Base-by-base conservation (phyloP, 2,329 filamentous ascomycete genomes). In the Zelopaecilomyces penicillatus region DNA sequence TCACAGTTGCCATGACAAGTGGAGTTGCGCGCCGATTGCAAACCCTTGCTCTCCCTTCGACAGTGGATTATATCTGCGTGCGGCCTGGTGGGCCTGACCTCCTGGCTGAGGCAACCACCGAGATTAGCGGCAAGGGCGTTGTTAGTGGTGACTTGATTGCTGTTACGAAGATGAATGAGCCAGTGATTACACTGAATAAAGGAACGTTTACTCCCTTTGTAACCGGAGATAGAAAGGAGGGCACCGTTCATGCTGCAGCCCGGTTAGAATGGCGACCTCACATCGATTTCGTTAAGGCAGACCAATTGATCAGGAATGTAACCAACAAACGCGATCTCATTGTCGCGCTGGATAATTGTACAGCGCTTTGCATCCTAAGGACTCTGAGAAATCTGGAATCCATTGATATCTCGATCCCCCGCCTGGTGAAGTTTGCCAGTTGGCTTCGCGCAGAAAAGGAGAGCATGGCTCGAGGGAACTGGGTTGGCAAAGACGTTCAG, bases 1-100 rank as follows among this genome's bases (percentile, higher is more conserved):
- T 55, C 28, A 55, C 59, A 39, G 48, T 58, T 11, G 52, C 58
- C n/a, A 39, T 42, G 12, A 44, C 37, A 4, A 37, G 46, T 11
- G 55, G 55, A 5, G 45, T 57, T 3, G 50, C 48, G 8, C 52
- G 55, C n/a, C 51, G 53, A 19, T 50, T 56, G 35, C 43, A 49
- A n/a, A 48, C 48, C 30, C 42, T 43, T 29, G 40, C 40, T 7
- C 30, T 46, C 3, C 44, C 44, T 10, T 34, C 36, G 3, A 33
- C 34, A 8, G 37, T 46, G 11, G 39, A 43, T 19, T 28, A 43
- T 5, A 26, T 27, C 4, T 19, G 41, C 5, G 28, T 43, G 19
- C 9, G 27, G 1, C 28, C 43, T 2, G 32, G 32, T 12, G 32
- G 32, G 32, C 2, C 9, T 34, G 12, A 12, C 12, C 32, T 34